Conservation (phyloP, 345 rosid species). For the Draba incana region DNA sequence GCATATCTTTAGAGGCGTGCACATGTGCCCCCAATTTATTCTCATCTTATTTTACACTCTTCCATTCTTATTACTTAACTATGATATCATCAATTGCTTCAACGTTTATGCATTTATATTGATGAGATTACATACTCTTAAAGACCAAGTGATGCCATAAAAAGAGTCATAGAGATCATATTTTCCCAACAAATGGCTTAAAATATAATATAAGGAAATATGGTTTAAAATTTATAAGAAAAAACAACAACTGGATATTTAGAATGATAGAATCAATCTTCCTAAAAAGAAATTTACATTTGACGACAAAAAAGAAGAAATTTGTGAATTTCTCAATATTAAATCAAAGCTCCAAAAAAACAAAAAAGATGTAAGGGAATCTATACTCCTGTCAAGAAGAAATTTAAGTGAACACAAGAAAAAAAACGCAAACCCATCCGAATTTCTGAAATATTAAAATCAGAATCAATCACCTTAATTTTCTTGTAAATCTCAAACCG, state of each 20-base stretch:
- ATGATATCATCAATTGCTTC: slow-evolving; percentile 22
- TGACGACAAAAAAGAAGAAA: no score
- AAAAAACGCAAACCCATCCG: slow-evolving; percentile 5
- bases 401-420: slow-evolving; percentile 17
- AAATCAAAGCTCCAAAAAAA: slow-evolving; percentile 33
- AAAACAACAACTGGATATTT: neutral
- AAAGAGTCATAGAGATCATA: slow-evolving; percentile 2
- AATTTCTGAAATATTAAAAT: slow-evolving; percentile 21
- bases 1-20: slow-evolving; percentile 45
- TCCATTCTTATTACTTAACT: slow-evolving; percentile 20
- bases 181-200: slow-evolving; percentile 12
- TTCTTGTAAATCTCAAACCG: slow-evolving; percentile 25
- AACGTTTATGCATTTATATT: slow-evolving; percentile 21
- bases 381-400: slow-evolving; percentile 48
- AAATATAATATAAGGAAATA: slow-evolving; percentile 4
- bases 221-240: slow-evolving; percentile 7
- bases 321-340: slow-evolving; percentile 26
- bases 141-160: neutral
- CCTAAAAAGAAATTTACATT: slow-evolving; percentile 30
- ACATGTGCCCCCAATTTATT: slow-evolving; percentile 35
- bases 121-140: slow-evolving; percentile 12
- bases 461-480: slow-evolving; percentile 24
- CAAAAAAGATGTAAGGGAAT: slow-evolving; percentile 43
- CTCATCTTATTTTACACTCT: slow-evolving; percentile 33
- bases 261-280: slow-evolving; percentile 19